Base-by-base conservation (phyloP, 2,329 filamentous ascomycete genomes). In the Ceratocystis harringtonii region DNA sequence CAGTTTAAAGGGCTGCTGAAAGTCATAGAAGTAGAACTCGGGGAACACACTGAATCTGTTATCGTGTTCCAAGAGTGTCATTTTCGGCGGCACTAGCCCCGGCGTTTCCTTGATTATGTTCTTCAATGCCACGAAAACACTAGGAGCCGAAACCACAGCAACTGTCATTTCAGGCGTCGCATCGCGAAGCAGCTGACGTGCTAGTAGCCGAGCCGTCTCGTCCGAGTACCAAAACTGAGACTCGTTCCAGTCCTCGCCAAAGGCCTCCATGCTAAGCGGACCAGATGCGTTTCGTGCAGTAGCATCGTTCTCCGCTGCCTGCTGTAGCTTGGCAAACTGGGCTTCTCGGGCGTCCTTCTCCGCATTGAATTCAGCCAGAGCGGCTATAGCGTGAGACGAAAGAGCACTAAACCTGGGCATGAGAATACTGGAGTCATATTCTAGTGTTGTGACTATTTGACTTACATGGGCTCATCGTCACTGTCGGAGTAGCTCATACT, bases 171-270 rank as follows among this genome's bases (percentile, higher is more conserved):
- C 77, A 2, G 78, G 73, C 1, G 79, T 83, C 1, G 82, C 79
- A 61, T 79, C 85, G 3, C 82, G 78, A 1, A 92, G 79, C 43
- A 94, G 78, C 70, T 89, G 81, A 65, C 78, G 76, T 1, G 88
- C 89, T 22, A 89, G 75, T 4, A 78, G 71, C 1, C 74, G 78
- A 0, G 89, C 89, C 28, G 88, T 92, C 69, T 85, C 82, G 64
- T 91, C 85, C 7, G 83, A 84, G 72, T 90, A 90, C 89, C 89
- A 94, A 71, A 94, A 94, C 75, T 92, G 89, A 68, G 83, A 87
- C 71, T 87, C 82, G 71, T 92, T 89, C 89, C 89, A 94, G 74
- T 92, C 86, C 74, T 92, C 89, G 1, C 79, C 79, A 71, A 92
- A 94, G 1, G 81, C 77, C 36, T 88, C 83, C 82, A 92, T 92